Percentiles rank a stretch among this genome's conserved stretches.
Conservation (phyloP, 805 yeast species). For the Torulaspora maleeae region DNA sequence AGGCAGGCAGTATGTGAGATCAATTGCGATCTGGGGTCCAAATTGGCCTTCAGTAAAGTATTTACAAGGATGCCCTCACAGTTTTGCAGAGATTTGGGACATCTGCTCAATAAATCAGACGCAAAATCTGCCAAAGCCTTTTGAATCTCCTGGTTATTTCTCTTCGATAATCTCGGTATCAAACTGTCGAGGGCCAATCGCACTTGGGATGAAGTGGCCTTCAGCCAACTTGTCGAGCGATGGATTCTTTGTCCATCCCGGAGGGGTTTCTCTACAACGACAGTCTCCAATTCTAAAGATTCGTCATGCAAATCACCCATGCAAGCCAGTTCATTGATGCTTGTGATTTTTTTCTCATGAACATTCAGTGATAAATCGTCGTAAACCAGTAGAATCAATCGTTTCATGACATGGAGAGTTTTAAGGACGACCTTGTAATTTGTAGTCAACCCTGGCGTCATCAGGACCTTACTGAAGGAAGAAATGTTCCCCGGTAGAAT, state of each 20-base stretch:
- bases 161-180: slow-evolving; percentile 23
- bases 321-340: slow-evolving; percentile 14
- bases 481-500: slow-evolving; percentile 52
- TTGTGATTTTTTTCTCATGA: slow-evolving; percentile 14
- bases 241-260: slow-evolving; percentile 25
- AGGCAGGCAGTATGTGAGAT: slow-evolving; percentile 4
- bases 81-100: slow-evolving; percentile 17
- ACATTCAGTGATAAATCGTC: slow-evolving; percentile 40
- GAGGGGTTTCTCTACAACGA: slow-evolving; percentile 11
- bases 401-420: slow-evolving; percentile 32
- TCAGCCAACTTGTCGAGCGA: slow-evolving; percentile 52
- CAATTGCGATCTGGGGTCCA: slow-evolving; percentile 13
- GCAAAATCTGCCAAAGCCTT: slow-evolving; percentile 15
- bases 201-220: slow-evolving; percentile 48
- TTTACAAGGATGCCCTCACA: slow-evolving; percentile 21
- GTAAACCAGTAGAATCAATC: slow-evolving; percentile 37
- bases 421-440: slow-evolving; percentile 38
- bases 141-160: slow-evolving; percentile 22
- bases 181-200: slow-evolving; percentile 42
- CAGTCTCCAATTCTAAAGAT: slow-evolving; percentile 11
- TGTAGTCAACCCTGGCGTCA: slow-evolving; percentile 31
- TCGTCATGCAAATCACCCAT: slow-evolving; percentile 16
- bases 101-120: slow-evolving; percentile 13
- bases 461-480: slow-evolving; percentile 38
- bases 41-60: slow-evolving; percentile 12